Base-by-base conservation (phyloP, 192 early-diverging fungal species). In the Coemansia sp. region DNA sequence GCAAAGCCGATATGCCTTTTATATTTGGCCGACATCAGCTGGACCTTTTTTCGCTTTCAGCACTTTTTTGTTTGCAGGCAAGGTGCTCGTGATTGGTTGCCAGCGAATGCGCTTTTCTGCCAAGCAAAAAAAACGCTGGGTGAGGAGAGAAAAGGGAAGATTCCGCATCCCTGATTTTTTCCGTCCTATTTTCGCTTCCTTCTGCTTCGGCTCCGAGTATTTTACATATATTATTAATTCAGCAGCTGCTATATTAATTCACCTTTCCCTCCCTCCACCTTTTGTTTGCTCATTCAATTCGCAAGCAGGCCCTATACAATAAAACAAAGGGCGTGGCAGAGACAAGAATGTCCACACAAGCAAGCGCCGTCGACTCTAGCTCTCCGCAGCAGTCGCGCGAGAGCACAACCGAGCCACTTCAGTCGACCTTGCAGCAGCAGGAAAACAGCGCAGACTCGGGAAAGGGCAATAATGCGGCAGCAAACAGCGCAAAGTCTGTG, bases 351-450 rank as follows among this genome's bases (percentile, higher is more conserved):
- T 42, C 39, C 11, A 14, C 14, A 42, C 39, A 42, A 42, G 39
- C 39, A 42, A 42, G 39, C 39, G 39, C 11, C 39, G 14, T 2
- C 2, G 39, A 42, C 39, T 13, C 39, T 10, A 42, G 39, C 39
- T 67, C 70, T 16, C 39, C 47, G 24, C 46, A 55, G 6, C 50
- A 39, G 6, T 75, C 74, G 28, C 68, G 74, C 32, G 74, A 75
- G 52, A 64, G 68, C 35, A 67, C 74, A 16, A 51, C 19, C 52
- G 74, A 70, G 55, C 45, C 55, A 14, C 39, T 42, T 3, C 39
- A 42, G 39, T 9, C 39, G 11, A 42, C 39, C 14, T 10, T 42
- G 8, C 39, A 42, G 8, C 8, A 9, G 14, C 39, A 42, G 14
- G 39, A 42, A 42, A 16, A 10, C 39, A 42, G 11, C 11, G 39